A percentile compares a stretch with the other conserved stretches of the same genome.
phyloP scores from a whole-genome alignment of 2,329 filamentous ascomycete genomes.

The Chrysosporium queenslandicum region DNA sequence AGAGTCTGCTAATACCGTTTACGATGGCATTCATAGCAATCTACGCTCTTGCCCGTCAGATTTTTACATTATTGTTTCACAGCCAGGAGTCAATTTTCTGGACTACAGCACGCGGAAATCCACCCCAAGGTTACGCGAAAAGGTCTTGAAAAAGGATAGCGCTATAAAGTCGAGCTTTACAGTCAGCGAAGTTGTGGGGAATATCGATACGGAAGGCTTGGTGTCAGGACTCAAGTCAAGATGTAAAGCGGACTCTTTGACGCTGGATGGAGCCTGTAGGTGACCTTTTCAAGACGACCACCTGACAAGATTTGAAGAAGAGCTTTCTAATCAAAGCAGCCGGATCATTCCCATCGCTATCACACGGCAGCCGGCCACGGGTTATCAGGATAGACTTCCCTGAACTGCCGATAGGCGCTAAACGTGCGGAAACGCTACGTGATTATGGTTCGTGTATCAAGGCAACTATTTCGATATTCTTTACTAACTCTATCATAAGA shows the following conservation, averaged over 20 bases:
- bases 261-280: conserved; percentile 38
- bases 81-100: conserved; percentile 60
- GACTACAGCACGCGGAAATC: conserved; percentile 52
- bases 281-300: conserved; percentile 4
- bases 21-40: conserved; percentile 34
- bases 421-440: conserved; percentile 33
- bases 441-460: conserved; percentile 33
- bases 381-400: conserved; percentile 40
- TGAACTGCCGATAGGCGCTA: conserved; percentile 28
- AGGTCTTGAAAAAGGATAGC: conserved; percentile 41
- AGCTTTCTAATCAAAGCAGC: conserved; percentile 8
- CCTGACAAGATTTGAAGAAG: too few species aligned
- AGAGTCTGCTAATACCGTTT: conserved; percentile 36
- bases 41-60: conserved; percentile 61
- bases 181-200: conserved; percentile 46
- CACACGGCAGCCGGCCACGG: conserved; percentile 31
- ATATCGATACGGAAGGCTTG: conserved; percentile 38
- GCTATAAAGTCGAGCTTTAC: conserved; percentile 45
- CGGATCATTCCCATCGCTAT: conserved; percentile 30
- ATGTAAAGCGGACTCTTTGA: conserved; percentile 39
- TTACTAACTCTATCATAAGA: conserved; percentile 1
- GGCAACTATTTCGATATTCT: conserved; percentile 8
- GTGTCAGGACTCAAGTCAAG: conserved; percentile 35
- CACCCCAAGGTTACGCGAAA: conserved; percentile 46
- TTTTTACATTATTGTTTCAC: conserved; percentile 66